These are phyloP conservation scores for Sphagnurus paluster DNA, from an alignment of 1,284 basidiomycete species.

Conservation along the genomic window DNA sequence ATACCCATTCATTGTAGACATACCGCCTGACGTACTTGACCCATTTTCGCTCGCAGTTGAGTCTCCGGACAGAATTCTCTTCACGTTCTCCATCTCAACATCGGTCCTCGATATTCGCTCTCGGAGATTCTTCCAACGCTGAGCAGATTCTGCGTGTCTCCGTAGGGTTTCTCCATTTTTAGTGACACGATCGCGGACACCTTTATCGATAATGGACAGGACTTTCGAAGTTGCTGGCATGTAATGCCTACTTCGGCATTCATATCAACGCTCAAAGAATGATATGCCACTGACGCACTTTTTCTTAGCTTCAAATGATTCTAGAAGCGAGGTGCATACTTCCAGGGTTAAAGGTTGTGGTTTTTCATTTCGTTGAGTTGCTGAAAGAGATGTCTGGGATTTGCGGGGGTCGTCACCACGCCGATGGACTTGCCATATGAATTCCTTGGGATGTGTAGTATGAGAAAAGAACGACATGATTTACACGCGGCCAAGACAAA, in stretches of 20 bases:
- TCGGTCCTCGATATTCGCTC: constrained; percentile 79
- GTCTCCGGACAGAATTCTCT: constrained; percentile 60
- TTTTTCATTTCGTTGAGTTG: constrained; percentile 53
- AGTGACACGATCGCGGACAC: constrained; percentile 85
- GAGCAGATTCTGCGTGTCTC: constrained; percentile 81
- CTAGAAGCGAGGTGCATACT: constrained; percentile 60
- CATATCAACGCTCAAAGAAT: constrained; percentile 18
- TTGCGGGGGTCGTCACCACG: constrained; percentile 48
- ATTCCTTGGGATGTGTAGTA: constrained; percentile 52
- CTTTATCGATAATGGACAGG: constrained; percentile 90
- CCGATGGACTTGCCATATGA: constrained; percentile 76
- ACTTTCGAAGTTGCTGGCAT: constrained; percentile 91
- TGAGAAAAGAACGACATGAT: background rate
- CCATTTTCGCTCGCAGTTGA: constrained; percentile 61
- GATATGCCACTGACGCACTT: constrained; percentile 50
- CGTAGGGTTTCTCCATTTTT: constrained; percentile 94
- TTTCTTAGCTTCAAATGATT: constrained; percentile 83
- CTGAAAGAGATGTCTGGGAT: constrained; percentile 40
- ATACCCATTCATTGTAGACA: constrained; percentile 53
- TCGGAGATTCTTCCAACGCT: constrained; percentile 77
- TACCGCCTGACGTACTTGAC: constrained; percentile 61
- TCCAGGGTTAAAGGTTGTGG: constrained; percentile 53
- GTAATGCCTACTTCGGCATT: constrained; percentile 67
- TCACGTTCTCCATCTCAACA: constrained; percentile 75
- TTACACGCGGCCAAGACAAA: constrained; percentile 14